Evolutionary conservation across 2,329 filamentous ascomycete genomes (phyloP), one percentile per base, ranked within the genome.

Genomic region (Alternaria solani): DNA sequence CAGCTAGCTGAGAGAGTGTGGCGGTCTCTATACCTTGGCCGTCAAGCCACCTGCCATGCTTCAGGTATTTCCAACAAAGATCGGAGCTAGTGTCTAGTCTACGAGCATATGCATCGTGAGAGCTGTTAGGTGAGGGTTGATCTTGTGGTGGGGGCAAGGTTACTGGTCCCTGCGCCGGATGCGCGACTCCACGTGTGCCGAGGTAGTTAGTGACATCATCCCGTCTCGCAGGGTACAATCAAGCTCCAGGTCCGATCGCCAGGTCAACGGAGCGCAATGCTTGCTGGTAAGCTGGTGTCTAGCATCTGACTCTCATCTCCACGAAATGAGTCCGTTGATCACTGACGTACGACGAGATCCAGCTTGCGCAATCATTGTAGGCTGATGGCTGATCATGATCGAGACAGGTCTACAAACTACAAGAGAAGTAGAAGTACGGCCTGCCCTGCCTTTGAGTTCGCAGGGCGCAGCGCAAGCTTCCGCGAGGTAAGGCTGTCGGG

Each of bases 131-230:
- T 30, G 43, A 41, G 30, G 43, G 38, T 49, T 34, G 36, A 32
- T 3, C 43, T 36, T 25, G 7, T 48, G 54, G 61, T 58, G 57
- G 64, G 59, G 59, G 41, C 56, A 23, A 16, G 34, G 49, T 38
- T 51, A 39, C 41, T 46, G 57, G 64, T 57, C 63, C 62, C 63
- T 69, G 65, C 66, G 62, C 42, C 59, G 57, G 54, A 49, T 30
- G 47, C 55, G 39, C 36, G 55, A 61, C 54, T 25, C 58, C 66
- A 66, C 61, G 56, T 63, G 39, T 49, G 41, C 39, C 39, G 20
- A 42, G 20, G 53, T 64, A 38, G 47, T 61, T 61, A 32, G 47
- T 68, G 67, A 70, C 69, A 63, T 69, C 68, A 70, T 47, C 28
- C 23, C 49, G 39, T 55, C 23, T 38, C 30, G 36, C 41, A 46